Base-by-base conservation (phyloP, 2,329 filamentous ascomycete species). In the Fusarium pseudograminearum region DNA sequence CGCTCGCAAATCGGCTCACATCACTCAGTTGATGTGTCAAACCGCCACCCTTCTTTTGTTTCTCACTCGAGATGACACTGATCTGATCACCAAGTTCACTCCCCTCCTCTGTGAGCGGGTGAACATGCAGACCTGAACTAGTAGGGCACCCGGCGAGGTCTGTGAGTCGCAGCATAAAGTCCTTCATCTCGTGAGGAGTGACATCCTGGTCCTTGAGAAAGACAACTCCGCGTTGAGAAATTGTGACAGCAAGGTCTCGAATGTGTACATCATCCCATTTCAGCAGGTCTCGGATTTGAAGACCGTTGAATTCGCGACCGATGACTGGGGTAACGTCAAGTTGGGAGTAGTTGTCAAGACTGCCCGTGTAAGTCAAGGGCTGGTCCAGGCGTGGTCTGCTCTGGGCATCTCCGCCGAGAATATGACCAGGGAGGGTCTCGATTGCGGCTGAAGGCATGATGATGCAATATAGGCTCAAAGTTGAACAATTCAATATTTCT, bases 1-100 rank as follows among this genome's bases (percentile, higher is more conserved):
- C 80, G 72, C 75, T 76, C 4, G 84, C 84, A 55, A 83, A 83
- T 24, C 83, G 80, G 70, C 81, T 83, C 45, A 83, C 83, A 69
- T 85, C 84, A 69, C 81, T 85, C 61, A 84, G 78, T 68, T 83
- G 80, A 73, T 86, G 82, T 31, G 84, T 85, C 61, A 86, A 73
- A 69, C 83, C 83, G 70, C 84, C 83, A 30, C 83, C 82, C 75
- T 86, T 86, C 79, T 85, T 83, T 74, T 86, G 81, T 80, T 85
- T 84, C 75, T 85, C 83, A 52, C 83, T 84, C 57, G 83, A 86
- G 74, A 89, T 88, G 56, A 87, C 84, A 57, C 81, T 85, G 67
- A 89, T 84, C 73, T 89, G 82, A 70, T 87, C 84, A 36, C 84
- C 84, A 1, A 85, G 78, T 69, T 87, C 83, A 59, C 82, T 83